These are phyloP conservation scores for Lophium mytilinum DNA, from an alignment of 495 filamentous ascomycete species.

Conservation along the genomic window DNA sequence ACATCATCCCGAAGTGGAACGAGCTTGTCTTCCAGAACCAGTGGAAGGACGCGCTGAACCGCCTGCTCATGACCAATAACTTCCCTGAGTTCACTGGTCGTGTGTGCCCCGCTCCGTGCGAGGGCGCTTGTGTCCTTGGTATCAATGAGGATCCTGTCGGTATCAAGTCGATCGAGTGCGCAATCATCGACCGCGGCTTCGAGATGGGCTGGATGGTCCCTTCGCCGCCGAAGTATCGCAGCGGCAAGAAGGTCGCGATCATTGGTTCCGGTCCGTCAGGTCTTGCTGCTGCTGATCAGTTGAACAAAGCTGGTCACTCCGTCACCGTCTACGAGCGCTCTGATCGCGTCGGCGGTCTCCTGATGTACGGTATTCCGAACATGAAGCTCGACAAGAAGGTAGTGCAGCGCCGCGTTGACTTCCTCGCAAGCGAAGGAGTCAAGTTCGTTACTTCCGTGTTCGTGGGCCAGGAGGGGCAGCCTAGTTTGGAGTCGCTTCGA, in stretches of 20 bases:
- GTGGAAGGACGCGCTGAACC: conserved; percentile 93
- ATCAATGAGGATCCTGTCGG: conserved; percentile 98
- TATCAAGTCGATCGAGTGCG: conserved; percentile 99
- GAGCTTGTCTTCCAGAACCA: conserved; percentile 88
- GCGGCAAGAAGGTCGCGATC: conserved; percentile 83
- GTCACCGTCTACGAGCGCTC: conserved; percentile 96
- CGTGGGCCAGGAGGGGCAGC: conserved; percentile 74
- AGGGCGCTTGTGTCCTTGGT: conserved; percentile 93
- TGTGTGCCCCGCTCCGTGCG: conserved; percentile 96
- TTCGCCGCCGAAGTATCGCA: conserved; percentile 66
- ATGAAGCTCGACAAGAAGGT: conserved; percentile 99
- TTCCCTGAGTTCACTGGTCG: conserved; percentile 99
- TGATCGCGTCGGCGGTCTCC: conserved; percentile 84
- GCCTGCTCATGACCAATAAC: conserved; percentile 97
- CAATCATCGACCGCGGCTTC: conserved; percentile 98
- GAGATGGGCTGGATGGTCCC: conserved; percentile 99
- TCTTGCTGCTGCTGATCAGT: conserved; percentile 86
- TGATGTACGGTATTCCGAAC: conserved; percentile 99
- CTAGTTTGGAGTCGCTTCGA: conserved; percentile 69
- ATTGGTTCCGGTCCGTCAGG: conserved; percentile 94
- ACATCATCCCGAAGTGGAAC: conserved; percentile 99
- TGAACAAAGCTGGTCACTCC: conserved; percentile 85
- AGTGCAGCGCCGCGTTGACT: conserved; percentile 89
- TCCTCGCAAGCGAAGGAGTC: conserved; percentile 91
- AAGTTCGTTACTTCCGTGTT: conserved; percentile 68